Base-by-base conservation (phyloP, 2,329 filamentous ascomycete genomes). In the Chaetomium sp. region DNA sequence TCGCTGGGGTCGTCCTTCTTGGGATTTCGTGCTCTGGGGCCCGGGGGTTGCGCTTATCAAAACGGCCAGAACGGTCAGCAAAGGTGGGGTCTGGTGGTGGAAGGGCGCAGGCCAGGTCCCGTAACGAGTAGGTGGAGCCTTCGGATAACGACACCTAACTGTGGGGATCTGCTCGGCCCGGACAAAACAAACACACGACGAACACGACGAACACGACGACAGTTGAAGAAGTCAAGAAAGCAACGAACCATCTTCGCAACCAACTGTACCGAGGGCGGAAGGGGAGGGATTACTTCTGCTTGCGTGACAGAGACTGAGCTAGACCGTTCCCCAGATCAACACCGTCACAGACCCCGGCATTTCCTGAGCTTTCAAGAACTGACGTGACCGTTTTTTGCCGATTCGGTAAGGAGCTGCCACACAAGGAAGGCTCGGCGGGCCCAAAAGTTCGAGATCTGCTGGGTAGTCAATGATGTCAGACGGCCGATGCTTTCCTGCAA, bases 391-490 rank as follows among this genome's bases (percentile, higher is more conserved):
- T 42, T 19, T 19, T 42, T 42, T 42, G 35, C 35, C 35, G 35
- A 13, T 42, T 42, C 19, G 10, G 33, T 13, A 38, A 38, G 33
- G 33, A 38, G 33, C 33, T 50, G 3, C 47, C 3, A 29, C n/a
- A n/a, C 13, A 16, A n/a, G 13, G 12, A n/a, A 19, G 23, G 8
- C 23, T 23, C 27, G 12, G 33, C n/a, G 38, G 19, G 21, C 38
- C 23, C 27, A n/a, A 49, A 23, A 33, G 55, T 33, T 33, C 54
- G 61, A 29, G 51, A 63, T 58, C 19, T 42, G 13, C 13, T 16
- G 35, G 50, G n/a, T n/a, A 50, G 21, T 60, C 62, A 38, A 64
- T 64, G 62, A 60, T 64, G 62, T 64, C 62, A 64, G 57, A 31
- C 31, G 33, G n/a, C 33, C 21, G 2, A 31, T 54, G 13, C 58